Evolutionary conservation across 176 grass and related monocot species (phyloP).

Genomic region (Alopecurus myosuroides): DNA sequence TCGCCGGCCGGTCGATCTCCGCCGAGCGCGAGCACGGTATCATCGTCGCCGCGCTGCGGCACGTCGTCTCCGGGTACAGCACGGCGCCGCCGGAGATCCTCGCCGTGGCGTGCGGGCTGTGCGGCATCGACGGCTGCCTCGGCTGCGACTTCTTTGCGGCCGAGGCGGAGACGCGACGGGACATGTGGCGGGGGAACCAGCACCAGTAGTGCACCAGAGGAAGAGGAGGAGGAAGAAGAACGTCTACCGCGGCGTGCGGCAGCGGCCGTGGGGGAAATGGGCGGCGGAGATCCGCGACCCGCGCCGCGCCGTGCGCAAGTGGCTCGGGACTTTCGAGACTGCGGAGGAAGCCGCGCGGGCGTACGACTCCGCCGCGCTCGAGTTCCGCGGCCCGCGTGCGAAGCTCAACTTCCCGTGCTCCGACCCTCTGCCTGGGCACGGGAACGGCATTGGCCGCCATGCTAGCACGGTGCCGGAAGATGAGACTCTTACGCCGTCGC

Average conservation of each 20-base stretch:
- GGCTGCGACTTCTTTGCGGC: conserved; percentile 53
- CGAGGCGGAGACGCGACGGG: not conserved
- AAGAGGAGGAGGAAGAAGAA: conserved; percentile 47
- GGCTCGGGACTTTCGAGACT: conserved; percentile 82
- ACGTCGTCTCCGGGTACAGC: conserved; percentile 65
- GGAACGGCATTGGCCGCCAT: not conserved
- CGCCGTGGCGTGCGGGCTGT: conserved; percentile 21
- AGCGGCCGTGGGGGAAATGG: conserved; percentile 92
- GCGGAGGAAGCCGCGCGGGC: conserved; percentile 77
- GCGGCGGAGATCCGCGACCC: conserved; percentile 92
- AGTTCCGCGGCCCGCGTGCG: conserved; percentile 78
- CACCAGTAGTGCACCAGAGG: not conserved
- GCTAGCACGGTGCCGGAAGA: not conserved
- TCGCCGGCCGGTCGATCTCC: conserved; percentile 7
- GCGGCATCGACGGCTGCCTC: conserved; percentile 69
- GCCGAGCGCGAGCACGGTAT: conserved; percentile 50
- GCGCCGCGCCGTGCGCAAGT: conserved; percentile 51
- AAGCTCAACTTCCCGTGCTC: conserved; percentile 71
- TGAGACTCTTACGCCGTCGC: not conserved
- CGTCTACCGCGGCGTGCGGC: conserved; percentile 84
- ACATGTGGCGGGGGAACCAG: not conserved
- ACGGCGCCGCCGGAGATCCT: conserved; percentile 42
- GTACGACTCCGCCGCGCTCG: conserved; percentile 75
- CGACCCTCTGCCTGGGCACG: not conserved
- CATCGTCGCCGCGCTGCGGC: conserved; percentile 60